Base-by-base conservation (phyloP, 768 basidiomycete genomes). In the Boletus edulis region DNA sequence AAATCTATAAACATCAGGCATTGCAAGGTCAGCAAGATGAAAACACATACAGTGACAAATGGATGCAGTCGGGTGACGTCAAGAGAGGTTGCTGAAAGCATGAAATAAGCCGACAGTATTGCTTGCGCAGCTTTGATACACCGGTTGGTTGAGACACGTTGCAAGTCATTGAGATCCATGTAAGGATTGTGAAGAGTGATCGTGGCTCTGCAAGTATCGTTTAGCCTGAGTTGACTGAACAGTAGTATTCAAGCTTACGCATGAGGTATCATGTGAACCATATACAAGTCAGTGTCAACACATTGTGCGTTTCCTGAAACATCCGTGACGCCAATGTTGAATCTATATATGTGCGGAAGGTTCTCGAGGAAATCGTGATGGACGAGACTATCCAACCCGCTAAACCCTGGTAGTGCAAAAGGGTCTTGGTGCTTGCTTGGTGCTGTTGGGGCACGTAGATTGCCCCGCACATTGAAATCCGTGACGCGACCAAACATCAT, bases 151-250 rank as follows among this genome's bases (percentile, higher is more conserved):
- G 91, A 93, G 12, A 79, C 56, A 62, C 82, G 82, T 54, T 78
- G 73, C 8, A 82, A 78, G 60, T 91, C 83, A 17, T 79, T 75
- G 65, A 92, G 86, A 67, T 93, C 84, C 54, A 93, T 76, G 69
- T 89, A 92, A 10, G 87, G 82, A 65, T 91, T 92, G 65, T 94
- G 91, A 49, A 94, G 78, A 6, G 92, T 92, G 58, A 94, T 94
- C 11, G 85, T 83, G 12, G 91, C 91, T n/a, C 91, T 93, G 65
- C 18, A 47, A 44, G 52, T 46, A 52, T 62, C 54, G 45, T 56
- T 63, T 48, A 48, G 40, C 55, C 31, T 5, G 14, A 43, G 51
- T 54, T 37, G 20, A 42, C 43, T 37, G 14, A 57, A 44, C 40
- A 56, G 32, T 38, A 46, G 48, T 44, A 46, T 37, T 22, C n/a